Evolutionary conservation across 805 yeast genomes (phyloP), one percentile per base, ranked within the genome.

Genomic region (Candida manassasensis): DNA sequence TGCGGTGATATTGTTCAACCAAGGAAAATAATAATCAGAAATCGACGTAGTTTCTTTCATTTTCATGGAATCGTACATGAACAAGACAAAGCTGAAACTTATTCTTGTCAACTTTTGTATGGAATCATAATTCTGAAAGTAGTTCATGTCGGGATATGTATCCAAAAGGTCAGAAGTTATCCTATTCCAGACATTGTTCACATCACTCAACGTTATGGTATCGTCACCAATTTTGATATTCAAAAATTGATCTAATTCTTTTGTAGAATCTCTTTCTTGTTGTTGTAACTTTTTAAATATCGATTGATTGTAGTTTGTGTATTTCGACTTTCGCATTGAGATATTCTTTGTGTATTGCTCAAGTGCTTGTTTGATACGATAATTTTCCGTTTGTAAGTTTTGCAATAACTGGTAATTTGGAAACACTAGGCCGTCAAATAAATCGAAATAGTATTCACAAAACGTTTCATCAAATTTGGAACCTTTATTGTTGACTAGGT

Each of bases 1-100:
- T 0, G 72, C 76, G 0, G 69, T 64, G 15, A 75, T 43, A 10
- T 55, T 44, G 28, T 55, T 52, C 28, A 74, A 37, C 4, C 71
- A 69, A 6, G 56, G 48, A 26, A 53, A 55, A 43, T 70, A 69
- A 40, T 35, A 53, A 25, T 35, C 33, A 28, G 27, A 18, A 16
- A 46, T 35, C 12, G 24, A n/a, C 6, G 35, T 19, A 26, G 31
- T 44, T 34, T 42, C 17, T 37, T 32, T 59, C 29, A 41, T 51
- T 25, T 27, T 38, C 25, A 32, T 29, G 35, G 32, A 15, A 6
- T 48, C 45, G 28, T 45, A 35, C 27, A 45, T 39, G 36, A 41
- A 43, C 4, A 55, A n/a, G 5, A 54, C 36, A 21, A 50, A 61
- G 15, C 67, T 62, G 6, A 55, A 33, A 2, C 71, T 48, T 0